These are phyloP conservation scores for Psilocybe sp. DNA, from an alignment of 768 basidiomycete genomes.

Conservation along the genomic window DNA sequence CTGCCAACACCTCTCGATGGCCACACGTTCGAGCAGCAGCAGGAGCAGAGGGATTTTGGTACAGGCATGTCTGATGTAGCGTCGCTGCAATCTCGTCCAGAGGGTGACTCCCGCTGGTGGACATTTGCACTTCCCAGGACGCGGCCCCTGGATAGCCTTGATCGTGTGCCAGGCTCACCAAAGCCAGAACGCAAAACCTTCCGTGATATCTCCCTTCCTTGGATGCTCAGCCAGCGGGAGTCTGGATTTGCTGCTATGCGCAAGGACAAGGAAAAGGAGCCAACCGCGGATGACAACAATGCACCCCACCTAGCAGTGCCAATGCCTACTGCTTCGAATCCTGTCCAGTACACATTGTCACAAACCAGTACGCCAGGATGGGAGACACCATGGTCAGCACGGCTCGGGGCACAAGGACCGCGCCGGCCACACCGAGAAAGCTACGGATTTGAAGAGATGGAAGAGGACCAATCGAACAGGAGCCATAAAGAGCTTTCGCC, in stretches of 20 bases:
- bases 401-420: slow-evolving; percentile 38
- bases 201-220: slow-evolving; percentile 47
- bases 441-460: slow-evolving; percentile 22
- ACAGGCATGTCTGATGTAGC: slow-evolving; percentile 49
- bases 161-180: slow-evolving; percentile 16
- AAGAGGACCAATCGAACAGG: slow-evolving; percentile 21
- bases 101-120: slow-evolving; percentile 65
- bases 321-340: slow-evolving; percentile 29
- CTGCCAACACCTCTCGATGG: no score
- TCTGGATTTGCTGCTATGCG: slow-evolving; percentile 27
- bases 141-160: slow-evolving; percentile 18
- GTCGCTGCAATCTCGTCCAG: slow-evolving; percentile 48
- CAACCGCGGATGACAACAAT: neutral
- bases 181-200: slow-evolving; percentile 35
- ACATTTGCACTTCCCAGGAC: slow-evolving; percentile 64
- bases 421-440: slow-evolving; percentile 23
- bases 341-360: slow-evolving; percentile 49
- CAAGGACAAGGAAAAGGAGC: slow-evolving; percentile 29
- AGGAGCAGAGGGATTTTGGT: slow-evolving; percentile 20
- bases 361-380: slow-evolving; percentile 61
- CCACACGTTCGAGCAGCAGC: no score
- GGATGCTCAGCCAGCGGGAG: slow-evolving; percentile 44
- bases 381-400: slow-evolving; percentile 66
- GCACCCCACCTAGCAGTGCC: slow-evolving; percentile 25
- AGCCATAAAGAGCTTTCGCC: slow-evolving; percentile 21